Base-by-base conservation (phyloP, 805 yeast genomes). In the Pichia manshurica region DNA sequence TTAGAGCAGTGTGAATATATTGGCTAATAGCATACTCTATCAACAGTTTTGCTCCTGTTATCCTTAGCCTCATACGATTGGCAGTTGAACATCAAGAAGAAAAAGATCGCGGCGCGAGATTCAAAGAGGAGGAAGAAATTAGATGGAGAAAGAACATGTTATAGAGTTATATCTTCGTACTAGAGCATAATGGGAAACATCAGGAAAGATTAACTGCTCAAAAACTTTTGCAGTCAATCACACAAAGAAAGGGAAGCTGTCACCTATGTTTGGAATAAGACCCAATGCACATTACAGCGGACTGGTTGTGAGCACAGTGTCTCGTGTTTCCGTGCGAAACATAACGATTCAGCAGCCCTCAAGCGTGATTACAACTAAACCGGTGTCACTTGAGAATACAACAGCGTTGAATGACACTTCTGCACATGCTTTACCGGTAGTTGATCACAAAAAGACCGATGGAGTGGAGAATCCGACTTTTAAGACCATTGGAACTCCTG, bases 401-500 rank as follows among this genome's bases (percentile, higher is more conserved):
- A 15, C 17, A 10, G 29, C 29, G 7, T 8, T 8, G 10, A 39
- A 29, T 10, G 40, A 23, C 15, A 44, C 28, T 10, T 42, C 42
- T 10, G 25, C 23, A 9, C 4, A 32, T 5, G 4, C 13, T n/a
- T 21, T 38, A 20, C 42, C 49, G n/a, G 20, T 42, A 1, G 16
- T 37, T 16, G 46, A 35, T 31, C 13, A 37, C 5, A 6, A 45
- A 28, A 39, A 40, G 3, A 25, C 31, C 15, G 38, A 47, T 9
- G 33, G 28, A 1, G 19, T 35, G 5, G 45, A 48, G 5, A 49
- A 48, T 3, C 67, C 72, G 1, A 49, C 61, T 23, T 68, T 77
- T 50, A 62, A 69, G 40, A 64, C 76, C 0, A 55, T 79, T 47
- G 82, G 81, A 6, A 63, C 60, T 5, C 75, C 81, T 2, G 72